A percentile compares a stretch with the other conserved stretches of the same genome.
These are phyloP conservation scores for Jasminum sambac DNA, from an alignment of 257 asterid species.

Conservation along the genomic window DNA sequence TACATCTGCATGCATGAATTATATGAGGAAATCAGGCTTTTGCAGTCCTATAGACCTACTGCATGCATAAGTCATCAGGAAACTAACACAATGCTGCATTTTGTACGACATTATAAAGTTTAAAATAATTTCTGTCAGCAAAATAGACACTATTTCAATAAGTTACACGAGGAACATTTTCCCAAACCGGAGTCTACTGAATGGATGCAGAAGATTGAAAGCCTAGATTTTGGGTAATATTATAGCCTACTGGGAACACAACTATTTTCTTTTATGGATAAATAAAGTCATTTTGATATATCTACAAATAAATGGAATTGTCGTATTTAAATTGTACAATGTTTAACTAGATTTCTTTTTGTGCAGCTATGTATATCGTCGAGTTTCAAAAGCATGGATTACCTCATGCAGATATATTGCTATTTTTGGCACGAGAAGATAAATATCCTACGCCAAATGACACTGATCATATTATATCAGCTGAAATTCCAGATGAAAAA, in stretches of 20 bases:
- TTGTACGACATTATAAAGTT: not conserved
- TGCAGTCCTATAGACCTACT: not conserved
- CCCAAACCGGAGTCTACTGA: constrained; percentile 9
- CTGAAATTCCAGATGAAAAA: too few relatives aligned
- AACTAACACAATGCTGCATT: not conserved
- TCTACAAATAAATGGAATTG: too few relatives aligned
- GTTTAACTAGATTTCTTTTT: too few relatives aligned
- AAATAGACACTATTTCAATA: not conserved
- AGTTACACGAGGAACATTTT: not conserved
- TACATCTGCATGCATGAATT: not conserved
- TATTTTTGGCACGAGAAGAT: too few relatives aligned
- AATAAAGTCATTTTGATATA: too few relatives aligned
- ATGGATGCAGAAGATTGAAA: not conserved
- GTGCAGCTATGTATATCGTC: too few relatives aligned
- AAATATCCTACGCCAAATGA: too few relatives aligned
- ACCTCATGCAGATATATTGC: too few relatives aligned
- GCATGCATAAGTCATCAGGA: constrained; percentile 6
- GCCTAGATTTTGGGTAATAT: not conserved
- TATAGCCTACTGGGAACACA: not conserved
- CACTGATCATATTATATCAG: too few relatives aligned
- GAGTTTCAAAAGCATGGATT: too few relatives aligned
- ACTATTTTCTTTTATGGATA: too few relatives aligned
- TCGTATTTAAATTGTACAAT: too few relatives aligned
- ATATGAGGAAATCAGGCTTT: not conserved
- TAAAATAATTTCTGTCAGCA: not conserved